Percentiles rank a stretch among this genome's conserved stretches.
Evolutionary conservation across 2,329 filamentous ascomycete species (phyloP).

Genomic region (Trichoderma koningii): DNA sequence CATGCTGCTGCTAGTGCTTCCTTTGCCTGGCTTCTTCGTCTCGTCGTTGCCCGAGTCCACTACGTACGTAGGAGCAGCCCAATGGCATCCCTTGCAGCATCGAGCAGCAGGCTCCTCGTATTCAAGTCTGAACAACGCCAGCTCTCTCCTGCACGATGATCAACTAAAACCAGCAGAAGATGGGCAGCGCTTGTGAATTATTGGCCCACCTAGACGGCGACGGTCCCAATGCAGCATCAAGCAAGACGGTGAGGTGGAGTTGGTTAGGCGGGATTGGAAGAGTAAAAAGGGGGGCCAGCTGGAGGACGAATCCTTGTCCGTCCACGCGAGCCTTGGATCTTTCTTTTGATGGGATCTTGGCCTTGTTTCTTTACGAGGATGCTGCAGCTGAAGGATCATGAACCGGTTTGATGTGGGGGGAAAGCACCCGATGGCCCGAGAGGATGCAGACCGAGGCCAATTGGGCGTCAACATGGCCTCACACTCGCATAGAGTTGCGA

Average conservation of each 20-base stretch:
- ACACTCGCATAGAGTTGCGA: not conserved
- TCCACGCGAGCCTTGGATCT: not conserved
- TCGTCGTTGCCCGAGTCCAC: too few species aligned
- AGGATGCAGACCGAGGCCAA: not conserved
- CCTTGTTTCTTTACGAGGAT: not conserved
- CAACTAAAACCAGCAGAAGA: conserved; percentile 10
- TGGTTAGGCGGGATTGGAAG: too few species aligned
- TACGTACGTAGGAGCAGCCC: not conserved
- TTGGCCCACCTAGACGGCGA: conserved; percentile 25
- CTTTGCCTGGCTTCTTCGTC: too few species aligned
- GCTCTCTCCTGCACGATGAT: conserved; percentile 10
- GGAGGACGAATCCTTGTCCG: conserved; percentile 17
- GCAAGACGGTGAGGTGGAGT: conserved; percentile 18
- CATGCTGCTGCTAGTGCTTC: too few species aligned
- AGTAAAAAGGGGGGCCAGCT: not conserved
- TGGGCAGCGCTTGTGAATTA: conserved; percentile 5
- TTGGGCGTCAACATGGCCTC: conserved; percentile 8
- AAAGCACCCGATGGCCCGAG: conserved; percentile 21
- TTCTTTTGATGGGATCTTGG: not conserved
- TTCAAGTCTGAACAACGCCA: conserved; percentile 14
- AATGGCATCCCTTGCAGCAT: conserved; percentile 9
- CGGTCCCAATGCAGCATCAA: conserved; percentile 23
- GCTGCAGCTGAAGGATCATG: too few species aligned
- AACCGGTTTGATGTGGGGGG: conserved; percentile 1
- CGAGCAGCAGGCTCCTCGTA: conserved; percentile 9